Evolutionary conservation across 129 eudicot species (phyloP).

Genomic region (Apium graveolens): DNA sequence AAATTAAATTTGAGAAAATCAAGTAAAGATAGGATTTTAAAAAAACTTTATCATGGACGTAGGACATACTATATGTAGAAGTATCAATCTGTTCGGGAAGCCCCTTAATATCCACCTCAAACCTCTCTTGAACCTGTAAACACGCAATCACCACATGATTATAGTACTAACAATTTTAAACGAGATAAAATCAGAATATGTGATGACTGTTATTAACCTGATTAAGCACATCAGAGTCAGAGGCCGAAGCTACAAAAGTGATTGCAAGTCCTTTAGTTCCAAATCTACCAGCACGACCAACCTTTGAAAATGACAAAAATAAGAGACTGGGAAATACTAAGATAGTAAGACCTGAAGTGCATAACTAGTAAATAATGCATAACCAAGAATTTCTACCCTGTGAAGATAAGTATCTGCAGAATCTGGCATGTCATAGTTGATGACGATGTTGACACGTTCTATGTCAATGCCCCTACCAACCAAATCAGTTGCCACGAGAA

Average conservation of each 20-base stretch:
- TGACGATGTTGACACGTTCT: constrained; percentile 93
- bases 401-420: constrained; percentile 95
- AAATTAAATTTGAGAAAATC: background rate
- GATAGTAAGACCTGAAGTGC: background rate
- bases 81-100: constrained; percentile 98
- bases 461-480: constrained; percentile 97
- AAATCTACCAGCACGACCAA: constrained; percentile 96
- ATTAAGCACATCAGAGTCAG: constrained; percentile 88
- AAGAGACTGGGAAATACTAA: background rate
- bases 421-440: constrained; percentile 97
- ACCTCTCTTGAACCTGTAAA: constrained; percentile 93
- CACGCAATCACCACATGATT: background rate
- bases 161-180: background rate
- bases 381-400: constrained; percentile 32
- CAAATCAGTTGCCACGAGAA: constrained; percentile 91
- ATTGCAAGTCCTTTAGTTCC: constrained; percentile 99
- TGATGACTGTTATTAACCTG: constrained; percentile 32
- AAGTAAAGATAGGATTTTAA: background rate
- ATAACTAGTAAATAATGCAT: background rate
- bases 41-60: background rate
- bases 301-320: constrained; percentile 31
- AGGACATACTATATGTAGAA: constrained; percentile 71
- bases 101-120: constrained; percentile 92
- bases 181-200: background rate
- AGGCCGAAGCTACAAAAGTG: constrained; percentile 82